These are phyloP conservation scores for Myrica gale DNA, from an alignment of 306 rosid genomes.

Conservation along the genomic window DNA sequence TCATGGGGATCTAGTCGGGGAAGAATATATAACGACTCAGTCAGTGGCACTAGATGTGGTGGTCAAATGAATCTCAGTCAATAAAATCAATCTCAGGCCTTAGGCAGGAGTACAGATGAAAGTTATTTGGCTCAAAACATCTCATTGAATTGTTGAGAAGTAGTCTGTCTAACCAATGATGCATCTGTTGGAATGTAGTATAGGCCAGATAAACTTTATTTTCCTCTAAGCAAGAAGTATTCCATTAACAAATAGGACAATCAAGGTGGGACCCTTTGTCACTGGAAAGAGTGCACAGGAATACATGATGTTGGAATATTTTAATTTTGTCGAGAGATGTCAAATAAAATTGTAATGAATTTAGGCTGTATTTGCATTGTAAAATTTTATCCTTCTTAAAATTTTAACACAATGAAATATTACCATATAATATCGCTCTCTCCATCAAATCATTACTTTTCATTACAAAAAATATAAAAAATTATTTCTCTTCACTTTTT, in stretches of 20 bases:
- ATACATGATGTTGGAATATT: background rate
- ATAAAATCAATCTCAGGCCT: conserved; percentile 1
- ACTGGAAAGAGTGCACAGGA: too few relatives aligned
- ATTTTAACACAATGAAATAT: too few relatives aligned
- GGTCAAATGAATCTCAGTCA: background rate
- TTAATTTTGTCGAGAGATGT: conserved; percentile 1
- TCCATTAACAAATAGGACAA: too few relatives aligned
- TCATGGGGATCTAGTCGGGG: background rate
- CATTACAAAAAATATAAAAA: too few relatives aligned
- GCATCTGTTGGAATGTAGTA: background rate
- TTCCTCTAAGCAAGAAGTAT: too few relatives aligned
- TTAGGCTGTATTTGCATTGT: too few relatives aligned
- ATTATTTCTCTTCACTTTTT: too few relatives aligned
- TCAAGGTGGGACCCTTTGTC: too few relatives aligned
- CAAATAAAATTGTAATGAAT: background rate
- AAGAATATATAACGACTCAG: background rate
- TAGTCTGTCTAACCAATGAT: background rate
- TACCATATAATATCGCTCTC: too few relatives aligned
- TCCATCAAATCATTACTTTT: too few relatives aligned
- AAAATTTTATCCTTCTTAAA: too few relatives aligned
- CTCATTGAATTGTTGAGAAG: background rate
- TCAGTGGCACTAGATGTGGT: background rate
- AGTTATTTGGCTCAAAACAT: background rate
- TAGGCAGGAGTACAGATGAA: background rate
- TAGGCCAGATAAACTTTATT: background rate